Percentiles rank a stretch among this genome's conserved stretches.
Conservation (phyloP, 768 basidiomycete species). For the Amanita thiersii region DNA sequence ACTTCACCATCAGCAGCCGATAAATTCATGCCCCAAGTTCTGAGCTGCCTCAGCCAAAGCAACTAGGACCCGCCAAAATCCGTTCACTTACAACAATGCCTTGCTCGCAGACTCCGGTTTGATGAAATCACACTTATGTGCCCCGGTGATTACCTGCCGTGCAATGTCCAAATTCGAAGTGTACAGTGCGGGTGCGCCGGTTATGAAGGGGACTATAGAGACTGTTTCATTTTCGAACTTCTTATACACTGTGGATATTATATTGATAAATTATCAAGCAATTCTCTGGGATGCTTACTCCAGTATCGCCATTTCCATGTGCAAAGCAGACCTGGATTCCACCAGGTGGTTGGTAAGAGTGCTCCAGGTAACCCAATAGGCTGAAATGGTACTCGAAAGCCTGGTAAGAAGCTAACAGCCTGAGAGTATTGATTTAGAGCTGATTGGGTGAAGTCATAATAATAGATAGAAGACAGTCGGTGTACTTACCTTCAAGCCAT, state of each 20-base stretch:
- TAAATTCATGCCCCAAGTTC: conserved; percentile 28
- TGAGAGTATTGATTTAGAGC: conserved; percentile 9
- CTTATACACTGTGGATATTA: not conserved
- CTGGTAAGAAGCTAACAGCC: conserved; percentile 17
- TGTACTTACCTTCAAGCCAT: conserved; percentile 1
- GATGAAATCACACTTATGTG: conserved; percentile 14
- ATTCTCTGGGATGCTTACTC: conserved; percentile 11
- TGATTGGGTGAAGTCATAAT: not conserved
- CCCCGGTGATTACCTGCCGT: conserved; percentile 16
- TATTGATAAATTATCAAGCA: conserved; percentile 2
- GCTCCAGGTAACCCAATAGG: conserved; percentile 20
- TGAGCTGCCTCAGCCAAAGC: not conserved
- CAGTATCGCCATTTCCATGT: conserved; percentile 18
- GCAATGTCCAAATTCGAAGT: conserved; percentile 21
- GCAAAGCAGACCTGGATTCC: conserved; percentile 18
- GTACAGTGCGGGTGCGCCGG: conserved; percentile 14
- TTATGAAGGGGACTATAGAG: conserved; percentile 15
- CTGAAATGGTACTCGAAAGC: conserved; percentile 18
- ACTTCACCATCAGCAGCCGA: conserved; percentile 26
- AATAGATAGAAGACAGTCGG: not conserved
- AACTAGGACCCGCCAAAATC: too few relatives aligned
- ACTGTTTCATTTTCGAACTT: conserved; percentile 14
- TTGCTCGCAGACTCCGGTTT: conserved; percentile 15
- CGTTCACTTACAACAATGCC: conserved; percentile 14
- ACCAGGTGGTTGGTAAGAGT: conserved; percentile 18